phyloP scores from a whole-genome alignment of 495 filamentous ascomycete species.

The Penicillium samsonianum region DNA sequence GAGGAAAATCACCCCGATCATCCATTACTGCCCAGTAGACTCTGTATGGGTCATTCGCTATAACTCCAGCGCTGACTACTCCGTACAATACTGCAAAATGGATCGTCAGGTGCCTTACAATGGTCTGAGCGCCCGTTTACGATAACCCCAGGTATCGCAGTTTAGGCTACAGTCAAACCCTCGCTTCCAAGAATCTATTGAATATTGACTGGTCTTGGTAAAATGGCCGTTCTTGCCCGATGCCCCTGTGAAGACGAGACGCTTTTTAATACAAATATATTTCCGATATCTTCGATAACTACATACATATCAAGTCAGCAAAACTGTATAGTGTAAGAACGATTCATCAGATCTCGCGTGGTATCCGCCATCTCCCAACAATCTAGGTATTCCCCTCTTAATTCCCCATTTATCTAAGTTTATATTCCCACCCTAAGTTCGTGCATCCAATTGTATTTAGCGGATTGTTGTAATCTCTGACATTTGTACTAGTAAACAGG shows the following conservation, averaged over 20 bases:
- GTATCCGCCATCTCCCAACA: not conserved
- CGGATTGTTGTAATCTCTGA: not conserved
- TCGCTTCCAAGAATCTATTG: not conserved
- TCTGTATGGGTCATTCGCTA: no score
- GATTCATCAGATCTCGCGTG: not conserved
- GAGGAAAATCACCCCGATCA: not conserved
- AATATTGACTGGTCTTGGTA: not conserved
- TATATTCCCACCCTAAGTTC: not conserved
- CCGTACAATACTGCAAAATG: not conserved
- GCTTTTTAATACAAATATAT: not conserved
- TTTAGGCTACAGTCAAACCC: not conserved
- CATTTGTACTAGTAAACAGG: not conserved
- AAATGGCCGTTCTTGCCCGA: not conserved
- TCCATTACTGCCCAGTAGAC: no score
- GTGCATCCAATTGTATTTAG: not conserved
- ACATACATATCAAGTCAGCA: not conserved
- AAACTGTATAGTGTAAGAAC: not conserved
- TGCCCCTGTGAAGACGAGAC: not conserved
- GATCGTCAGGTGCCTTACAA: not conserved
- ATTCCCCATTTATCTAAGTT: constrained; percentile 3
- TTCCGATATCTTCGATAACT: not conserved
- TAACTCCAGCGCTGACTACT: no score
- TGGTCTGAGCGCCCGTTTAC: not conserved
- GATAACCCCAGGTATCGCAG: not conserved
- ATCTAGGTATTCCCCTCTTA: not conserved